These are phyloP conservation scores for Nigrospora oryzae DNA, from an alignment of 2,329 filamentous ascomycete genomes.

Conservation along the genomic window DNA sequence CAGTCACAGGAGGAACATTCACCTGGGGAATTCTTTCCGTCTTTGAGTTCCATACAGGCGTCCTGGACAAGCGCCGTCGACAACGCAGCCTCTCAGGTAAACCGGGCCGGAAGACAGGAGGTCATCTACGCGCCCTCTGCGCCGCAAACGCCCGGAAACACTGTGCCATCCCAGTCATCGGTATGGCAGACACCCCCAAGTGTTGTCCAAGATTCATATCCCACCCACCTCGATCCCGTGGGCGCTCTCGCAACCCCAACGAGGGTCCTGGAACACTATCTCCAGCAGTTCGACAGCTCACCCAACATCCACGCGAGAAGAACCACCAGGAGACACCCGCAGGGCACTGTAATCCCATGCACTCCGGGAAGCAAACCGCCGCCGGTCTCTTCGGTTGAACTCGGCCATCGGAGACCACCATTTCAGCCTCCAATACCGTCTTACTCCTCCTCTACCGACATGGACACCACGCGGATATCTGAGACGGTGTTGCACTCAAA, in stretches of 20 bases:
- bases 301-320: conserved; percentile 8
- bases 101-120: not conserved
- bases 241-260: conserved; percentile 36
- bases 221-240: conserved; percentile 22
- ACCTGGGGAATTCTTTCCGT: conserved; percentile 5
- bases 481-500: too few species aligned
- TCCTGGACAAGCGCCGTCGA: conserved; percentile 37
- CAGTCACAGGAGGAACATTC: not conserved
- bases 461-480: too few species aligned
- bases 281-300: conserved; percentile 25
- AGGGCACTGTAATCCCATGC: not conserved
- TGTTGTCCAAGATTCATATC: conserved; percentile 47
- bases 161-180: conserved; percentile 19
- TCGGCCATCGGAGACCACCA: not conserved
- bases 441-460: too few species aligned
- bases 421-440: conserved; percentile 1
- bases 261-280: conserved; percentile 38
- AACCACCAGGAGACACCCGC: conserved; percentile 4
- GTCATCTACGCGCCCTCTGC: not conserved
- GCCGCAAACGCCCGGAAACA: not conserved
- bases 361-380: conserved; percentile 1
- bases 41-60: conserved; percentile 21
- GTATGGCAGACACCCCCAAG: conserved; percentile 35
- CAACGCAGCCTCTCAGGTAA: conserved; percentile 23
- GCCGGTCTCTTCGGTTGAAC: not conserved